These are phyloP conservation scores for Leccinum variicolor DNA, from an alignment of 768 basidiomycete species.

Conservation along the genomic window DNA sequence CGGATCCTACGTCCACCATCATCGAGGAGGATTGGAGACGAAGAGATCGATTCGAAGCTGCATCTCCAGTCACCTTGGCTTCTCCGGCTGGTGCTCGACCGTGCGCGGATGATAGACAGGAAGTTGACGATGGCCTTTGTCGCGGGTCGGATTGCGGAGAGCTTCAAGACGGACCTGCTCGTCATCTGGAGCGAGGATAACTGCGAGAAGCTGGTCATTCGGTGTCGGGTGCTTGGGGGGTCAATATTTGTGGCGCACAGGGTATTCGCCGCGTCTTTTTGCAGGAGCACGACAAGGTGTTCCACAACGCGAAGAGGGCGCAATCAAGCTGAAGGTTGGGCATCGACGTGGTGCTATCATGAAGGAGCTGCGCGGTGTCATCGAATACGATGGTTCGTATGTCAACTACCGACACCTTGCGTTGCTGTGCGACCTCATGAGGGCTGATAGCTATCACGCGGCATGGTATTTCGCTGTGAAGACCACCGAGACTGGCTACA, in stretches of 20 bases:
- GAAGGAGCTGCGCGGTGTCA: too few relatives aligned
- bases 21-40: slow-evolving; percentile 98
- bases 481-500: too few relatives aligned
- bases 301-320: slow-evolving; percentile 57
- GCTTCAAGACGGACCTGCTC: slow-evolving; percentile 93
- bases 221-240: slow-evolving; percentile 91
- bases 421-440: too few relatives aligned
- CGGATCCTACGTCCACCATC: slow-evolving; percentile 84
- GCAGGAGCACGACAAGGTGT: slow-evolving; percentile 78
- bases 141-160: slow-evolving; percentile 88
- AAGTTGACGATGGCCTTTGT: slow-evolving; percentile 95
- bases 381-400: too few relatives aligned
- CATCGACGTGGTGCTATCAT: too few relatives aligned
- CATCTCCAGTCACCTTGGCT: slow-evolving; percentile 96
- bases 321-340: slow-evolving; percentile 49
- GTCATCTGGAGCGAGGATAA: slow-evolving; percentile 99
- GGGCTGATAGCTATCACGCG: too few relatives aligned
- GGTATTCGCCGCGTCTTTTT: slow-evolving; percentile 93
- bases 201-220: slow-evolving; percentile 94
- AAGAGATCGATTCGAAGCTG: slow-evolving; percentile 88
- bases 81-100: slow-evolving; percentile 93
- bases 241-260: slow-evolving; percentile 90
- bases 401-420: too few relatives aligned
- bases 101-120: slow-evolving; percentile 96
- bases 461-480: too few relatives aligned